Evolutionary conservation across 805 yeast species (phyloP), one percentile per base, ranked within the genome.

Genomic region (Suhomyces canberraensis): DNA sequence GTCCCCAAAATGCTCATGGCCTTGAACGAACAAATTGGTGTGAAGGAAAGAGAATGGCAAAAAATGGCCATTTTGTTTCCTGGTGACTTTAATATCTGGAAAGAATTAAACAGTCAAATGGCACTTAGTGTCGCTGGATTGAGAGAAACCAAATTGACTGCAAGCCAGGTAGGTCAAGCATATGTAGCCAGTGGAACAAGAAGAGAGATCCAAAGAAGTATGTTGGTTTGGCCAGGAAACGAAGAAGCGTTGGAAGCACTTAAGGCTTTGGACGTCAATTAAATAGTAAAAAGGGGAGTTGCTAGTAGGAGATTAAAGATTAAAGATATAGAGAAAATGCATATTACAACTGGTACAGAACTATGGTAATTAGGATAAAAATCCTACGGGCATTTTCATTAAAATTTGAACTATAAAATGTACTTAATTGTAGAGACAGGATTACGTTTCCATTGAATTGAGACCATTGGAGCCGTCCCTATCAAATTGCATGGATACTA

Each of bases 61-160:
- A 74, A 81, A 48, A 72, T 79, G 8, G 88, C 91, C 0, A 64
- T 83, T 43, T 62, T 84, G 49, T 83, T 85, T 64, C 97, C 97
- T 1, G 71, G 74, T 25, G 84, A 82, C 47, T 67, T 69, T 39
- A 61, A 64, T 11, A 71, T 84, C 4, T 91, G 98, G 98, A 67
- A 64, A 20, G 63, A 73, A n/a, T 58, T 90, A 25, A 75, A 77
- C 51, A 55, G 61, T 17, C 65, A 63, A 34, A 71, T 80, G 52
- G 79, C 89, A 0, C 59, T 82, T 29, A 66, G 75, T 33, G 69
- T 86, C 8, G 82, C 88, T 2, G 52, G 71, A 8, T 63, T 69
- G 17, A 68, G 72, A 0, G 76, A 69, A 29, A 67, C 75, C 7
- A 71, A 69, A 39, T 66, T 78, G 14, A 70, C 75, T 1, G 71